A percentile compares a stretch with the other conserved stretches of the same genome.
phyloP scores from a whole-genome alignment of 495 filamentous ascomycete species.

The Penicilliopsis zonata region DNA sequence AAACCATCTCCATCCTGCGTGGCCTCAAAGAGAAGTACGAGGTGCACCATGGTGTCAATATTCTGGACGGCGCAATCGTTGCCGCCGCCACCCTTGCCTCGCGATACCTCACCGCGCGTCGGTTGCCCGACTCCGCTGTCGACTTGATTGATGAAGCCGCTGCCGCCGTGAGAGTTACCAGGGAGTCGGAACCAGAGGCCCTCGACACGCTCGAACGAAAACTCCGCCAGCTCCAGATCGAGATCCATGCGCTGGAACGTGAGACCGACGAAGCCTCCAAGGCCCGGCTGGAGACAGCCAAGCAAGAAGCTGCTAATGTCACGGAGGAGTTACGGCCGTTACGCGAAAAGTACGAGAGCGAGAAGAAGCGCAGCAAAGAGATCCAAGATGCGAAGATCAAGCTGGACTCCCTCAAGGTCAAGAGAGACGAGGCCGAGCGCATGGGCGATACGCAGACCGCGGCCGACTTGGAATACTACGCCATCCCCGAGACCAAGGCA shows the following conservation, averaged over 20 bases:
- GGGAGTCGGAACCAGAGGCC: slow-evolving; percentile 90
- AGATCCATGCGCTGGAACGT: slow-evolving; percentile 85
- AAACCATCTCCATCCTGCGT: slow-evolving; percentile 94
- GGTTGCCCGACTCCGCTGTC: slow-evolving; percentile 91
- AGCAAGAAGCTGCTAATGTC: slow-evolving; percentile 83
- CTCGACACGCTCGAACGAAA: slow-evolving; percentile 86
- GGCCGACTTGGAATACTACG: slow-evolving; percentile 92
- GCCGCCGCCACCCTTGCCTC: slow-evolving; percentile 79
- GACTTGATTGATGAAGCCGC: slow-evolving; percentile 95
- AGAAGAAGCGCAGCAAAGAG: slow-evolving; percentile 74
- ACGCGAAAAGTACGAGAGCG: slow-evolving; percentile 88
- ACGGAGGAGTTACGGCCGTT: slow-evolving; percentile 84
- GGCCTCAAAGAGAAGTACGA: slow-evolving; percentile 96
- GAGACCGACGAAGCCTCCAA: slow-evolving; percentile 93
- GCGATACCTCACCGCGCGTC: slow-evolving; percentile 78
- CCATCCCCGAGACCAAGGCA: slow-evolving; percentile 80
- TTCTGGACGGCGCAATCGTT: slow-evolving; percentile 86
- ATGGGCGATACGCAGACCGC: slow-evolving; percentile 68
- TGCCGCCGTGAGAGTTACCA: slow-evolving; percentile 82
- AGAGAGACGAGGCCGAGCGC: slow-evolving; percentile 85
- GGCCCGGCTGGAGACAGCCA: slow-evolving; percentile 64
- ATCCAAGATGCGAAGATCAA: slow-evolving; percentile 97
- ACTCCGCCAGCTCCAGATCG: slow-evolving; percentile 81
- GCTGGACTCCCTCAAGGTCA: slow-evolving; percentile 74
- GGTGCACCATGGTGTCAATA: slow-evolving; percentile 94